A percentile compares a stretch with the other conserved stretches of the same genome.
These are phyloP conservation scores for Metschnikowia picachoensis DNA, from an alignment of 805 yeast species.

Conservation along the genomic window DNA sequence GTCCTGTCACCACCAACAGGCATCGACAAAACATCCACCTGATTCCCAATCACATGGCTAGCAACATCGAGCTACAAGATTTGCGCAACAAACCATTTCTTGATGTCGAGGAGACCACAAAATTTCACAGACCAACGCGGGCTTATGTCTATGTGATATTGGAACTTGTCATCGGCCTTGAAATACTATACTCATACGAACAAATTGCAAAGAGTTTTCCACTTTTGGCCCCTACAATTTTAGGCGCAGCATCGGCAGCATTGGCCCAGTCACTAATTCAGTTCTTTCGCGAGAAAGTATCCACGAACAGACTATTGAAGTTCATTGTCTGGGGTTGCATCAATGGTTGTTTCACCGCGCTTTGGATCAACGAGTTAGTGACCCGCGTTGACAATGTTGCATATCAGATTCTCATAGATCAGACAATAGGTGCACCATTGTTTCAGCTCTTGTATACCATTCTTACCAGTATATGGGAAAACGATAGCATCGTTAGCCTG, in stretches of 20 bases:
- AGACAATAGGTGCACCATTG: conserved; percentile 48
- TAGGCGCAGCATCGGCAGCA: conserved; percentile 40
- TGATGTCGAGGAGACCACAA: conserved; percentile 9
- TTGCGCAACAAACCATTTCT: conserved; percentile 17
- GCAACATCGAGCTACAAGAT: conserved; percentile 17
- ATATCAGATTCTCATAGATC: conserved; percentile 48
- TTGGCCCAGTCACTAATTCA: conserved; percentile 42
- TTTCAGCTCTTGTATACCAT: conserved; percentile 52
- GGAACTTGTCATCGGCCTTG: conserved; percentile 25
- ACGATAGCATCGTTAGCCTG: conserved; percentile 26
- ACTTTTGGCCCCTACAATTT: conserved; percentile 34
- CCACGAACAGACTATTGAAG: conserved; percentile 34
- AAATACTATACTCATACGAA: conserved; percentile 30
- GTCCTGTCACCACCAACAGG: background rate
- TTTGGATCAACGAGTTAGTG: conserved; percentile 52
- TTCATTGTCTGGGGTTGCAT: conserved; percentile 58
- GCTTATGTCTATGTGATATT: conserved; percentile 21
- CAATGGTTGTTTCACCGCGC: conserved; percentile 51
- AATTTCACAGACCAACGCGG: conserved; percentile 3
- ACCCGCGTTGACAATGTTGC: conserved; percentile 30
- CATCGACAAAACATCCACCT: background rate
- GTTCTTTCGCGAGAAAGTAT: conserved; percentile 27
- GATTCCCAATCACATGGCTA: conserved; percentile 8
- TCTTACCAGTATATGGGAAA: conserved; percentile 55
- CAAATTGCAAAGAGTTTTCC: conserved; percentile 19